Percentiles rank a stretch among this genome's conserved stretches.
These are phyloP conservation scores for Fusarium longipes DNA, from an alignment of 2,329 filamentous ascomycete species.

Conservation along the genomic window DNA sequence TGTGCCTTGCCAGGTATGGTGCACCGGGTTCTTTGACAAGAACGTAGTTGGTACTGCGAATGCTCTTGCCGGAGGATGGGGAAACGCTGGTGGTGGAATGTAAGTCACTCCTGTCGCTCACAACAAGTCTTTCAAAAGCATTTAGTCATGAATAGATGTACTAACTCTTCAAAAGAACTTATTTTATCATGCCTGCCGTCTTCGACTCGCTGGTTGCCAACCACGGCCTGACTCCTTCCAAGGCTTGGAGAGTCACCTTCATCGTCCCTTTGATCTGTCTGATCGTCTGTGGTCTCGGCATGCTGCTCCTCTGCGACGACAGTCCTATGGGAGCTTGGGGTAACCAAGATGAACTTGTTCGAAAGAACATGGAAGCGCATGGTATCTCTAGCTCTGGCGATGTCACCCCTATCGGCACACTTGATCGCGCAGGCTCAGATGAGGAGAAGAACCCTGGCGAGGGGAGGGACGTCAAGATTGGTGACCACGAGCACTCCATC, in stretches of 20 bases:
- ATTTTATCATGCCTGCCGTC: constrained; percentile 92
- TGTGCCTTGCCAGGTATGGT: constrained; percentile 92
- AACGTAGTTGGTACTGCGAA: constrained; percentile 92
- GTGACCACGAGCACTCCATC: constrained; percentile 59
- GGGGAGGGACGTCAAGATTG: constrained; percentile 51
- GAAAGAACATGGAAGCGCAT: constrained; percentile 63
- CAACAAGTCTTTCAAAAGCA: not conserved
- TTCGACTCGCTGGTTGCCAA: constrained; percentile 77
- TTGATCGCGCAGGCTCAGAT: constrained; percentile 51
- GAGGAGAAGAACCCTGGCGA: constrained; percentile 51
- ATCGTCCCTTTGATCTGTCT: constrained; percentile 85
- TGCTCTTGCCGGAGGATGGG: constrained; percentile 84
- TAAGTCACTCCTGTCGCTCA: constrained; percentile 17
- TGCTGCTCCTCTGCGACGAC: constrained; percentile 81
- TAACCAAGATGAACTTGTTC: constrained; percentile 71
- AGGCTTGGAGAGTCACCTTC: constrained; percentile 87
- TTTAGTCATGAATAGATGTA: too few species aligned
- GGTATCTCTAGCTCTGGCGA: constrained; percentile 56
- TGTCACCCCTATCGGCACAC: constrained; percentile 62
- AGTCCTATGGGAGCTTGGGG: constrained; percentile 86
- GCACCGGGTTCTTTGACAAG: constrained; percentile 92
- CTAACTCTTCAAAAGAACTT: constrained; percentile 63
- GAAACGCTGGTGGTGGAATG: constrained; percentile 88
- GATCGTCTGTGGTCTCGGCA: constrained; percentile 70
- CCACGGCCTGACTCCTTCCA: constrained; percentile 70